phyloP scores from a whole-genome alignment of 306 rosid species.

The Pterocarpus macrocarpus region DNA sequence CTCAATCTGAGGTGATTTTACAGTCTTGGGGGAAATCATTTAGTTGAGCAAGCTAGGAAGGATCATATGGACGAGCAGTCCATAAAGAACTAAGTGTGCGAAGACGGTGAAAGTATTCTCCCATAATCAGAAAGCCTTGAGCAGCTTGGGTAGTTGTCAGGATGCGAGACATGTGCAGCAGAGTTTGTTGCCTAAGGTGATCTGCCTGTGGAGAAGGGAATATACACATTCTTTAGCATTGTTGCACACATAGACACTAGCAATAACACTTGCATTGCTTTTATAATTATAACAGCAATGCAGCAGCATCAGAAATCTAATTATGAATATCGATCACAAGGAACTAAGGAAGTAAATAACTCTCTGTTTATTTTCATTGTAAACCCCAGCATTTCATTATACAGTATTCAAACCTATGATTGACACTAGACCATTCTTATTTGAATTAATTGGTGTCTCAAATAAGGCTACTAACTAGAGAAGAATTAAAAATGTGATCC shows the following conservation, averaged over 20 bases:
- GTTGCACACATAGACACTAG: neutral
- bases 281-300: neutral
- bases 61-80: conserved; percentile 64
- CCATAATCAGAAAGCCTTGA: conserved; percentile 68
- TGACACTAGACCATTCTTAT: neutral
- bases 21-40: neutral
- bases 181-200: conserved; percentile 78
- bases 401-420: neutral
- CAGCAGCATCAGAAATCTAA: neutral
- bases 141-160: conserved; percentile 69
- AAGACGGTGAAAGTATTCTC: conserved; percentile 81
- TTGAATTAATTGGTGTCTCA: neutral
- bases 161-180: conserved; percentile 71
- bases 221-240: conserved; percentile 24
- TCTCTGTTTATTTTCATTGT: too few species aligned
- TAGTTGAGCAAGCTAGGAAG: conserved; percentile 31
- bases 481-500: neutral
- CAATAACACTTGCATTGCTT: neutral
- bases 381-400: too few species aligned
- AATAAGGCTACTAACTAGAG: neutral
- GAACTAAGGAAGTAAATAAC: neutral
- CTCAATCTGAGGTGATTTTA: conserved; percentile 12
- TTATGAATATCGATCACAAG: neutral
- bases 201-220: conserved; percentile 68
- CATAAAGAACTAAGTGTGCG: conserved; percentile 79